Evolutionary conservation across 306 rosid species (phyloP), one percentile per base, ranked within the genome.

Genomic region (Abrus precatorius): DNA sequence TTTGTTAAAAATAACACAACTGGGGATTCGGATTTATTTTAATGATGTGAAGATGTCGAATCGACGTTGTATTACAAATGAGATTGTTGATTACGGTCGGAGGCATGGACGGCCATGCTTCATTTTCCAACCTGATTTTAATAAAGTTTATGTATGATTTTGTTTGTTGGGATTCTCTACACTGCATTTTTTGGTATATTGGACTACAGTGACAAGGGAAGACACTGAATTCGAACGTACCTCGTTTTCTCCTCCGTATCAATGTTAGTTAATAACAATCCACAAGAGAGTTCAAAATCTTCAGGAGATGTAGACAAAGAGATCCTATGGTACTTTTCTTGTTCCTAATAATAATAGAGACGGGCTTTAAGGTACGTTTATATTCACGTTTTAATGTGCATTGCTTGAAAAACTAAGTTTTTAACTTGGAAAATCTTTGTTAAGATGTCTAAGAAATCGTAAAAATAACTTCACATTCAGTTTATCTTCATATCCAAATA

Each of bases 101-200:
- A 66, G 52, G 33, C 50, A 66, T 43, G 1, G 72, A 66, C 41
- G 52, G 72, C 72, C 72, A 49, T 41, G 53, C 41, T 66, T 66
- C 52, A 41, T 66, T 66, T 66, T 66, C 72, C 41, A 41, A 66
- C 40, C 53, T 43, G 3, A 43, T 43, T 43, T 43, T 3, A 6
- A 66, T 41, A 66, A 41, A 43, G 9, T 28, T 49, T 66, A 43
- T 45, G 34, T 66, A 43, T 45, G 34, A 66, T 66, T 66, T 48
- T 13, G 72, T 66, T 66, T 41, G 70, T 40, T 64, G 53, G 72
- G 34, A 38, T 66, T 66, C 13, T 20, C 20, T 32, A 64, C 70
- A 36, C 70, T 64, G 7, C 40, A 7, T 64, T 4, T 9, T 20
- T 9, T 66, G 49, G 38, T 43, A 41, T 52, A 66, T 66, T 41